Evolutionary conservation across 371 early-diverging fungal genomes (phyloP).

Genomic region (Rhizopus microsporus): DNA sequence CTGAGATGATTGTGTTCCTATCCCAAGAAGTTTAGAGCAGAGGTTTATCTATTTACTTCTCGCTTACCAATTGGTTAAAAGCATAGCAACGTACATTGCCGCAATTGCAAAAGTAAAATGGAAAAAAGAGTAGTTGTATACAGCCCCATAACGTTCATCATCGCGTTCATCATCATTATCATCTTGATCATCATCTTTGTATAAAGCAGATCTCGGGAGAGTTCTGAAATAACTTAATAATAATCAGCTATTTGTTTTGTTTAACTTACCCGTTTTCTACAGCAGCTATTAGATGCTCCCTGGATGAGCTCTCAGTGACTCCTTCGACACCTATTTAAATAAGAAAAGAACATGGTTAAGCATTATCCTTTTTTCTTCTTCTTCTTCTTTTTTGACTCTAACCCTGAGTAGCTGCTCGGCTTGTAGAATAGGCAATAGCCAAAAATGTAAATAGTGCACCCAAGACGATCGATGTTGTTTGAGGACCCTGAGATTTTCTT

Average conservation of each 20-base stretch:
- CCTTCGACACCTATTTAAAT: constrained; percentile 44
- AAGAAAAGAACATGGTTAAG: constrained; percentile 9
- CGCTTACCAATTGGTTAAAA: constrained; percentile 84
- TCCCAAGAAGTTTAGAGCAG: neutral
- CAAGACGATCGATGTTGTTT: constrained; percentile 78
- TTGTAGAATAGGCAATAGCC: constrained; percentile 89
- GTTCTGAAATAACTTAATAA: constrained; percentile 36
- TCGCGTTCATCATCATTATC: constrained; percentile 61
- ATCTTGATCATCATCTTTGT: constrained; percentile 45
- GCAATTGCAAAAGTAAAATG: constrained; percentile 90
- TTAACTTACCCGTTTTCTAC: constrained; percentile 62
- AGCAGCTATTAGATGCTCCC: constrained; percentile 61
- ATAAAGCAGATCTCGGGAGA: constrained; percentile 62
- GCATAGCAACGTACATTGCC: constrained; percentile 92
- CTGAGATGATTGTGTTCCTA: constrained; percentile 39
- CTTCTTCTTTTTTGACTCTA: constrained; percentile 18
- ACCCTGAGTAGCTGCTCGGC: constrained; percentile 82
- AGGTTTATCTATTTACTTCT: neutral
- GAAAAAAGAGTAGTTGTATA: constrained; percentile 93
- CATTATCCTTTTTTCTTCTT: constrained; percentile 34
- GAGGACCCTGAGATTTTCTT: constrained; percentile 64
- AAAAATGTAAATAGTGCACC: constrained; percentile 91
- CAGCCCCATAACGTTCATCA: constrained; percentile 80
- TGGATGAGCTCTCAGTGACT: constrained; percentile 25
- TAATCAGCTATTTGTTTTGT: neutral